Evolutionary conservation across 2,329 filamentous ascomycete genomes (phyloP), one percentile per base, ranked within the genome.

Genomic region (Aschersonia sp.): DNA sequence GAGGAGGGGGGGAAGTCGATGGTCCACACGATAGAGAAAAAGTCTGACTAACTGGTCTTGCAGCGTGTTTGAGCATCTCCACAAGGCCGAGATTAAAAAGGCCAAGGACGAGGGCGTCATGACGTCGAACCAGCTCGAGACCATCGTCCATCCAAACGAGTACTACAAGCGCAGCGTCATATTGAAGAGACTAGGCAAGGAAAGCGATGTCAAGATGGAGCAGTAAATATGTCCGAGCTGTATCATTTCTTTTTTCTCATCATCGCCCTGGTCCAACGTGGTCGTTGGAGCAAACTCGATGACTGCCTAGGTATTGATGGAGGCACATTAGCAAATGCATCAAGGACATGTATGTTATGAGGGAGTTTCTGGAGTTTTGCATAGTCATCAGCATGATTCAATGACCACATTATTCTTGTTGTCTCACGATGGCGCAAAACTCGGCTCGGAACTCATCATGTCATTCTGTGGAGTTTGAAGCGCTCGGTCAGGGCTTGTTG

Each of bases 161-260:
- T 98, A 95, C 66, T 98, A 97, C 66, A 95, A 95, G 73, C 76
- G 90, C 48, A 94, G 88, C 62, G 97, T 87, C 63, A 59, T 94
- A 55, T 68, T 98, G 51, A 95, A 88, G 70, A 86, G 92, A 61
- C 64, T 94, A 30, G 81, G 66, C 45, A 79, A 66, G 29, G 67
- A 67, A 50, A 65, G 68, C 14, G 75, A 80, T 50, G 65, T 74
- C 32, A 74, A 75, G 63, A 80, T 81, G 74, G 72, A 73, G 50
- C 69, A 61, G 53, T 79, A 66, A 62, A n/a, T 10, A 32, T 7
- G 9, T 3, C 5, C 9, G 40, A 41, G 7, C 7, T 4, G 10
- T 3, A 14, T 7, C 40, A 37, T 12, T 14, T 7, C 11, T 41
- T n/a, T 9, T 11, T n/a, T 41, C n/a, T 7, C 7, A 41, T 41